Base-by-base conservation (phyloP, 371 early-diverging fungal genomes). In the Mortierella sp. region DNA sequence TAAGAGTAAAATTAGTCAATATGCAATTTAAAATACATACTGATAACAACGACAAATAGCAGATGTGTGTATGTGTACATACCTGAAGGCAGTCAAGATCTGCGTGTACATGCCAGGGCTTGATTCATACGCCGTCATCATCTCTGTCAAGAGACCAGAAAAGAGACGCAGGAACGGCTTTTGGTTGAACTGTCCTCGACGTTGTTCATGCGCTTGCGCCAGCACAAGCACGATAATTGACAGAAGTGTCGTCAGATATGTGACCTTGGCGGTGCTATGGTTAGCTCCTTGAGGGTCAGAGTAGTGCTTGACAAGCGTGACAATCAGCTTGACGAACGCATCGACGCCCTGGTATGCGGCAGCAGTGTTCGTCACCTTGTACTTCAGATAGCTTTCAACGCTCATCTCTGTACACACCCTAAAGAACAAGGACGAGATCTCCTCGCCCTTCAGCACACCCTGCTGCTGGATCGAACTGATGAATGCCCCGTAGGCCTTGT, bases 161-260 rank as follows among this genome's bases (percentile, higher is more conserved):
- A 97, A 90, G 31, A 99, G 80, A 31, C 99, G 89, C 81, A 95
- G 91, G 83, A 93, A 96, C 0, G 97, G 96, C 53, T 92, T 86
- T 72, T 97, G 98, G 72, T 94, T 90, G 84, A 98, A 98, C 44
- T 87, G 84, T 24, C 86, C 87, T 7, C 89, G 88, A 21, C 87
- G 84, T 61, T 86, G 89, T 78, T 95, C 94, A 76, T 98, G 98
- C 1, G 90, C 83, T 50, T 95, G 92, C 0, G 93, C 93, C 8
- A 94, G 72, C 11, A 93, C 89, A 24, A 98, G 81, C 0, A 92
- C 90, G 43, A 95, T 90, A 51, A 95, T 93, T 8, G 95, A 92
- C 48, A 97, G 70, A 32, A 94, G 87, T 67, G 93, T 94, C 26
- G 89, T 87, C 34, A 92, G 87, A 53, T 92, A 80, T 26, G 86